Base-by-base conservation (phyloP, 805 yeast species). In the Sugiyamaella chiloensis region DNA sequence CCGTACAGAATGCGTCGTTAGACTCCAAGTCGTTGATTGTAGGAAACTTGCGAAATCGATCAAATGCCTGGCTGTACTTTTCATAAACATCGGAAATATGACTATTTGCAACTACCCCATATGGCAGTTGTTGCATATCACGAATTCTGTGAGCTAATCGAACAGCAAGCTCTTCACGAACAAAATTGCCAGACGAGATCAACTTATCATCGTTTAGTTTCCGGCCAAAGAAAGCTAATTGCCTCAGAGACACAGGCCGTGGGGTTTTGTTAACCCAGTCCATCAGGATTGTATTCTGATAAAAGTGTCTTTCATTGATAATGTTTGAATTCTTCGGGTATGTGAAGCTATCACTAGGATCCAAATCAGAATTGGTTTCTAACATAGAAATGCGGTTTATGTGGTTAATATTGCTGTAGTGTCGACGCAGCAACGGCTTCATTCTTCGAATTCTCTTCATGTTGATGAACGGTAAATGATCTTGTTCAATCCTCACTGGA, bases 21-120 rank as follows among this genome's bases (percentile, higher is more conserved):
- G 88, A 96, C 31, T 83, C 81, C 30, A 88, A 64, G 0, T 85
- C 79, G 24, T 73, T 71, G 51, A 93, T 84, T 24, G 74, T 65
- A 1, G 87, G 85, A 42, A 83, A 76, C 64, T 78, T 82, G 51
- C 98, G 75, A 58, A 91, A 85, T 44, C 85, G 78, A 63, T 89
- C 89, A 69, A 91, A 91, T 58, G 90, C 88, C 57, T 82, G 82
- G 61, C 87, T 86, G 64, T 91, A 91, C 52, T 88, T 80, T 62
- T 88, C 96, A 64, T 91, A 91, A 19, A 90, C 93, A 58, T 85
- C 87, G 8, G 85, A 83, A 55, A 93, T 71, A 66, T 91, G 96
- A 60, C 79, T 84, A 63, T 91, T 91, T 62, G 86, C 83, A 34
- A 87, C 85, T 9, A 89, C 85, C 19, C 83, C 82, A 67, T 82